These are phyloP conservation scores for Metahyphopichia silvanorum DNA, from an alignment of 805 yeast genomes.

Conservation along the genomic window DNA sequence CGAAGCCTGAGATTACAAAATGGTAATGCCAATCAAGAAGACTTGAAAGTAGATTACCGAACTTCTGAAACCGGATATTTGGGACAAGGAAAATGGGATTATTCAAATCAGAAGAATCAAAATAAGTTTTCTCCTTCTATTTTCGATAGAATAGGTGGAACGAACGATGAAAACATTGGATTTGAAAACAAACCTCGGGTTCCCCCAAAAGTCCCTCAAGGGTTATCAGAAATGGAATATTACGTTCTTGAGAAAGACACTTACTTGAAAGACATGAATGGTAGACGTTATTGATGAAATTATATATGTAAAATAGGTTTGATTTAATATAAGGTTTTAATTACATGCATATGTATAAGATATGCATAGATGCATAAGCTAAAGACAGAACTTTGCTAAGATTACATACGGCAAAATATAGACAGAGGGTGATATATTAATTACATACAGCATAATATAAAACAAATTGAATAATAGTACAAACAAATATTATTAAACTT, in stretches of 20 bases:
- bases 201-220: slow-evolving; percentile 44
- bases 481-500: too few species aligned
- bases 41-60: slow-evolving; percentile 22
- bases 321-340: background rate
- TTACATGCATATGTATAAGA: background rate
- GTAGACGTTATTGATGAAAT: slow-evolving; percentile 20
- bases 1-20: slow-evolving; percentile 18
- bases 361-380: too few species aligned
- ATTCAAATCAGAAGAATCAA: background rate
- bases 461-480: too few species aligned
- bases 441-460: too few species aligned
- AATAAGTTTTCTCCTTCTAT: slow-evolving; percentile 31
- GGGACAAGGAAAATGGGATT: slow-evolving; percentile 34
- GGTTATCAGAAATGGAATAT: slow-evolving; percentile 39
- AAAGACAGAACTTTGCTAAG: too few species aligned
- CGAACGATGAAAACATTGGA: slow-evolving; percentile 17
- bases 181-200: slow-evolving; percentile 34
- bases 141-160: slow-evolving; percentile 24
- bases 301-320: too few species aligned
- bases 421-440: too few species aligned
- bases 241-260: slow-evolving; percentile 39
- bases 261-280: slow-evolving; percentile 36
- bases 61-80: slow-evolving; percentile 37
- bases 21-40: slow-evolving; percentile 17
- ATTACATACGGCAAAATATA: too few species aligned